phyloP scores from a whole-genome alignment of 192 early-diverging fungal species.

The Phycomyces blakesleeanus region DNA sequence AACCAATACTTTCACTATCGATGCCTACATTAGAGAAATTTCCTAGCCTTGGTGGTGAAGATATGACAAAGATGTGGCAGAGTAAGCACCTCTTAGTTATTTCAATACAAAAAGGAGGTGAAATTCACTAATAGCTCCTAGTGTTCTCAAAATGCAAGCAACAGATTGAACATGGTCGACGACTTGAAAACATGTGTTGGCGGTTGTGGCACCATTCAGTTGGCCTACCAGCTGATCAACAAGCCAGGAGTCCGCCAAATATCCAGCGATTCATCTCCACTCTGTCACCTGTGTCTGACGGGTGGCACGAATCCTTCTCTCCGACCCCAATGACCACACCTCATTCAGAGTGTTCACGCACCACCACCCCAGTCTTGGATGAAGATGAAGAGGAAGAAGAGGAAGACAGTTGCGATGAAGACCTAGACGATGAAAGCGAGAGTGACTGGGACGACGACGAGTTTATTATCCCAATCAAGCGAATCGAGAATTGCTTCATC shows the following conservation, averaged over 20 bases:
- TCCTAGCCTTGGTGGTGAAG: background rate
- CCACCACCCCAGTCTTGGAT: constrained; percentile 7
- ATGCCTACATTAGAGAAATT: background rate
- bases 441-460: constrained; percentile 13
- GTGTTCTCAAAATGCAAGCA: constrained; percentile 33
- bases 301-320: constrained; percentile 1
- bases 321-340: background rate
- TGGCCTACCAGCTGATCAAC: background rate
- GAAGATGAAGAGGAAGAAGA: constrained; percentile 9
- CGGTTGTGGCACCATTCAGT: constrained; percentile 26
- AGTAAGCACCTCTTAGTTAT: background rate
- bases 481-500: background rate
- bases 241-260: background rate
- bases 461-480: constrained; percentile 11
- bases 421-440: background rate
- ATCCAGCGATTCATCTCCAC: background rate
- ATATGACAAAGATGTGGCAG: background rate
- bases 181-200: constrained; percentile 37
- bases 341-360: background rate
- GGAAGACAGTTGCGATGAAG: constrained; percentile 7
- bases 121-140: constrained; percentile 5
- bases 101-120: background rate
- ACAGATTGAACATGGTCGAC: constrained; percentile 22
- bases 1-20: background rate
- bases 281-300: background rate